Conservation (phyloP, 202 grass and related monocot species). For the Eragrostis tef region DNA sequence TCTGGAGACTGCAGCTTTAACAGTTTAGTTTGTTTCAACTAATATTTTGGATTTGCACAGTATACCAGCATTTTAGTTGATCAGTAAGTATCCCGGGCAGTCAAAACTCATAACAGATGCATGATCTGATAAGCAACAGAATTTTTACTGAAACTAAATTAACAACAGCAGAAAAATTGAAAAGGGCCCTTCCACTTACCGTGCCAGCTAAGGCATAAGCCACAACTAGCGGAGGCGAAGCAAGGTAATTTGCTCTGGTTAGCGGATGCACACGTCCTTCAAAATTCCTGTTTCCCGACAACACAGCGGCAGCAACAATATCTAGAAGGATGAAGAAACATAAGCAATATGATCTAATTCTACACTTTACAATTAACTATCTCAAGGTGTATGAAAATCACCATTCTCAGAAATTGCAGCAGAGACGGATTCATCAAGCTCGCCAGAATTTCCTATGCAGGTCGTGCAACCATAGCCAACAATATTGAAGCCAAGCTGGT, state of each 20-base stretch:
- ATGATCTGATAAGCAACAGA: neutral
- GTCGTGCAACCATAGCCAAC: slow-evolving; percentile 99
- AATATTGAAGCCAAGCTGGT: slow-evolving; percentile 93
- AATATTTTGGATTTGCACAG: neutral
- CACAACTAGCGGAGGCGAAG: slow-evolving; percentile 94
- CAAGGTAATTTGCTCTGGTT: slow-evolving; percentile 98
- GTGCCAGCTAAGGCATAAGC: slow-evolving; percentile 98
- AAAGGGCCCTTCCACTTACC: slow-evolving; percentile 42
- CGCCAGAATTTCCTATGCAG: slow-evolving; percentile 98
- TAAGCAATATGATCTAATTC: slow-evolving; percentile 33
- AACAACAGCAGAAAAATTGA: neutral
- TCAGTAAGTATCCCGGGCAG: neutral
- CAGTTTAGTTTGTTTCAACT: neutral
- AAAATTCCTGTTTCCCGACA: slow-evolving; percentile 97
- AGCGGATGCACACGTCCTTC: slow-evolving; percentile 95
- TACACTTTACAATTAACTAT: slow-evolving; percentile 26
- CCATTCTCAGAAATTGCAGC: slow-evolving; percentile 88
- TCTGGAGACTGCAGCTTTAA: neutral
- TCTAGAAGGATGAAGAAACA: slow-evolving; percentile 51
- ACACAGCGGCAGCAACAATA: slow-evolving; percentile 91
- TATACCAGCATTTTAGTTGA: neutral
- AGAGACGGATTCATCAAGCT: slow-evolving; percentile 85
- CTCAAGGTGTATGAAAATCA: slow-evolving; percentile 37
- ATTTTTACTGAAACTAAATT: neutral
- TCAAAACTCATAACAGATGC: neutral